Evolutionary conservation across 2,329 filamentous ascomycete genomes (phyloP).

Genomic region (Venturia oleaginea): DNA sequence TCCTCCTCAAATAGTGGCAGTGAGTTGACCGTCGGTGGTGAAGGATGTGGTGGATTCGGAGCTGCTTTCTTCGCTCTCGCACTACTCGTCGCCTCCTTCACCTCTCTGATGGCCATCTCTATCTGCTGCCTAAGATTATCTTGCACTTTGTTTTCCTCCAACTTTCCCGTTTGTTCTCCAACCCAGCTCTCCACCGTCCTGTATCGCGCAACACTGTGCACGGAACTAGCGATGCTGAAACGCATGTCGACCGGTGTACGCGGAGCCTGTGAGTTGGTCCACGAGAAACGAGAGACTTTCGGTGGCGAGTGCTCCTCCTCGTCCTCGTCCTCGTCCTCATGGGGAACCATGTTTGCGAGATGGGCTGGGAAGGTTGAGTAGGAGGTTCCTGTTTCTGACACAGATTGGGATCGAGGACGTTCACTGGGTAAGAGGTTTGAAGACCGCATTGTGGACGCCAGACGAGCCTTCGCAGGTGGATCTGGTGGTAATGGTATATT

Average conservation of each 20-base stretch:
- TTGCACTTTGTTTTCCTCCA: conserved; percentile 28
- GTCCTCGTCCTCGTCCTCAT: background rate
- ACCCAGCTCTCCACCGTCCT: conserved; percentile 34
- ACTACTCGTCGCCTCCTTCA: background rate
- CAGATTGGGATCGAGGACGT: conserved; percentile 67
- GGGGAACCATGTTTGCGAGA: background rate
- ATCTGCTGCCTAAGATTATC: conserved; percentile 25
- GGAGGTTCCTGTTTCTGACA: conserved; percentile 78
- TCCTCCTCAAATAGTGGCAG: background rate
- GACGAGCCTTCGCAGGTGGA: conserved; percentile 49
- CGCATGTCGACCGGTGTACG: conserved; percentile 28
- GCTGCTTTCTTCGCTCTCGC: conserved; percentile 1
- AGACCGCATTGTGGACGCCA: conserved; percentile 63
- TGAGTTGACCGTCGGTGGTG: no score
- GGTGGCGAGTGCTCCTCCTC: background rate
- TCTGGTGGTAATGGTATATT: conserved; percentile 28
- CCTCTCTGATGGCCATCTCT: conserved; percentile 24
- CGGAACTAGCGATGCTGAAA: conserved; percentile 28
- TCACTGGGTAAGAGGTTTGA: conserved; percentile 66
- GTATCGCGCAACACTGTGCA: conserved; percentile 30
- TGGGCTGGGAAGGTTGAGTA: conserved; percentile 56
- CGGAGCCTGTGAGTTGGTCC: conserved; percentile 32
- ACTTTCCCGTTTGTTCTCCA: conserved; percentile 28
- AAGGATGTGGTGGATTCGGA: background rate
- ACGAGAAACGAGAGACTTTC: conserved; percentile 25